These are phyloP conservation scores for Clarireedia homoeocarpa DNA, from an alignment of 2,329 filamentous ascomycete genomes.

Conservation along the genomic window DNA sequence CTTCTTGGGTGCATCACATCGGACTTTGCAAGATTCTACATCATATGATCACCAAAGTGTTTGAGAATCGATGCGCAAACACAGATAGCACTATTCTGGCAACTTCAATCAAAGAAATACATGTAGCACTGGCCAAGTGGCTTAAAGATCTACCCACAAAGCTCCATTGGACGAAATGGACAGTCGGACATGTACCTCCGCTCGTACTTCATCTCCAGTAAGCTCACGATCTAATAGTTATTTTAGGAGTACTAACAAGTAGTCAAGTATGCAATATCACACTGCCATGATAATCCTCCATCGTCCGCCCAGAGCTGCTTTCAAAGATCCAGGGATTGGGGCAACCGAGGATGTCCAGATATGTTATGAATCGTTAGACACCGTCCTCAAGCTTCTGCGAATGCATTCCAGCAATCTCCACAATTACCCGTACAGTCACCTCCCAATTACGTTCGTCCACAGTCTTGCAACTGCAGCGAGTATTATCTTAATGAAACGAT, in stretches of 20 bases:
- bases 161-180: constrained; percentile 45
- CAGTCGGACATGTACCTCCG: constrained; percentile 37
- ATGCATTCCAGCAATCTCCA: constrained; percentile 32
- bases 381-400: constrained; percentile 38
- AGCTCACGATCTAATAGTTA: not conserved
- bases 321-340: constrained; percentile 33
- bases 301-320: constrained; percentile 38
- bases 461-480: constrained; percentile 41
- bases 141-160: constrained; percentile 37
- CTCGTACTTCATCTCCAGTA: constrained; percentile 41
- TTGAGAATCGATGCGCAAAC: constrained; percentile 39
- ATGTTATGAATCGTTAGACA: constrained; percentile 41
- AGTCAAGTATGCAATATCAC: constrained; percentile 38
- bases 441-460: constrained; percentile 42
- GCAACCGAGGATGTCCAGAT: constrained; percentile 40
- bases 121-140: constrained; percentile 40
- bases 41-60: constrained; percentile 42
- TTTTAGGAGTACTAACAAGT: not conserved
- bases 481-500: constrained; percentile 39
- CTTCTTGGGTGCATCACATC: constrained; percentile 39
- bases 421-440: constrained; percentile 35
- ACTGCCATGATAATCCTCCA: constrained; percentile 45
- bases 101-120: constrained; percentile 38
- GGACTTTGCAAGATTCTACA: constrained; percentile 43
- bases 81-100: constrained; percentile 35